These are phyloP conservation scores for Mollisia scopiformis DNA, from an alignment of 2,329 filamentous ascomycete species.

Conservation along the genomic window DNA sequence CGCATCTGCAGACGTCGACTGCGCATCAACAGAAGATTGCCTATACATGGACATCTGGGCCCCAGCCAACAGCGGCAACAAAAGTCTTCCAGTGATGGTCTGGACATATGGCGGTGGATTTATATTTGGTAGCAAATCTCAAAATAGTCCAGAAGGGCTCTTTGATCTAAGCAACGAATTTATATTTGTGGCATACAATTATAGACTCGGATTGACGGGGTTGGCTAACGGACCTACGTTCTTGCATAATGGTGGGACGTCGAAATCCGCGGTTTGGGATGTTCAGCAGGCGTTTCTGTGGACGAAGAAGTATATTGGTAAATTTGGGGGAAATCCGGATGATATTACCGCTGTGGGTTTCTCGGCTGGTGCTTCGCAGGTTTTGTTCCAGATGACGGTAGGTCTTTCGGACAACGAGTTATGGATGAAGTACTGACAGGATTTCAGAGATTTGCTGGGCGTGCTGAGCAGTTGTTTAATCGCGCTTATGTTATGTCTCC, in stretches of 20 bases:
- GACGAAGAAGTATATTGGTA: conserved; percentile 48
- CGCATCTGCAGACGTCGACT: conserved; percentile 38
- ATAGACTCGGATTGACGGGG: conserved; percentile 37
- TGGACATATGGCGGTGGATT: conserved; percentile 38
- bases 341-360: conserved; percentile 52
- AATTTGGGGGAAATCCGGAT: conserved; percentile 49
- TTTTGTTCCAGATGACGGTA: conserved; percentile 38
- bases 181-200: conserved; percentile 39
- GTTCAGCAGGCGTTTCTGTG: conserved; percentile 51
- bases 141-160: conserved; percentile 40
- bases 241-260: conserved; percentile 35
- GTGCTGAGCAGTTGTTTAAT: conserved; percentile 36
- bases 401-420: not conserved
- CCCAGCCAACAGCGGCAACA: conserved; percentile 31
- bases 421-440: not conserved
- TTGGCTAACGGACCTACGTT: conserved; percentile 34
- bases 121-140: conserved; percentile 34
- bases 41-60: conserved; percentile 31
- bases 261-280: conserved; percentile 36
- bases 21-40: conserved; percentile 36
- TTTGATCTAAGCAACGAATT: conserved; percentile 37
- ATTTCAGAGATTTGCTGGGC: conserved; percentile 36
- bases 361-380: conserved; percentile 49
- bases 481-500: conserved; percentile 39
- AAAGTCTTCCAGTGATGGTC: conserved; percentile 36